Percentiles rank a stretch among this genome's conserved stretches.
These are phyloP conservation scores for Pythium brachiatum DNA, from an alignment of 352 stramenopile species.

Conservation along the genomic window DNA sequence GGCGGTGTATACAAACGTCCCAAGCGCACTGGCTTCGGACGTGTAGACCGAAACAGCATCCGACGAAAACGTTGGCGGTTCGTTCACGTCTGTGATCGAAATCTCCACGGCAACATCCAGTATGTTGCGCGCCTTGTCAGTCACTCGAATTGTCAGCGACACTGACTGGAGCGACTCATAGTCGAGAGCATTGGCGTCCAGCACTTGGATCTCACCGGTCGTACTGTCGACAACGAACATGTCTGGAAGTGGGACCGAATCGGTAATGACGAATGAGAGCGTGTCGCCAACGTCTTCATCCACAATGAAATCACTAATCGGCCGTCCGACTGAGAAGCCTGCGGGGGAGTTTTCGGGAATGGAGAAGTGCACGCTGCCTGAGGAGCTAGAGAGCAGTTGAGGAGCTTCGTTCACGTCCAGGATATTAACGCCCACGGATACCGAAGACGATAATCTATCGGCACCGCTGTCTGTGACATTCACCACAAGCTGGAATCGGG, in stretches of 20 bases:
- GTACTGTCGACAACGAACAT: conserved; percentile 12
- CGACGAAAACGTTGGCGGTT: conserved; percentile 29
- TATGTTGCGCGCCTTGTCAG: conserved; percentile 13
- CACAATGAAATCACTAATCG: conserved; percentile 15
- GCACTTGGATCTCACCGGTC: not conserved
- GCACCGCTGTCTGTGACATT: conserved; percentile 36
- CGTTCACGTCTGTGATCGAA: conserved; percentile 31
- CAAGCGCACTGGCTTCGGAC: conserved; percentile 3
- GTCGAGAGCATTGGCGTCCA: conserved; percentile 15
- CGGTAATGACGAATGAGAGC: conserved; percentile 13
- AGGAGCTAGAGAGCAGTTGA: not conserved
- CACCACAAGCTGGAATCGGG: conserved; percentile 34
- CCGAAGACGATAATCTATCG: conserved; percentile 21
- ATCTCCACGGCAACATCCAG: conserved; percentile 24
- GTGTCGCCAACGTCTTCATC: conserved; percentile 25
- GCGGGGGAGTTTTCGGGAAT: conserved; percentile 25
- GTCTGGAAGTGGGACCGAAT: conserved; percentile 4
- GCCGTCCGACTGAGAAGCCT: conserved; percentile 7
- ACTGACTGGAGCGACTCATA: conserved; percentile 16
- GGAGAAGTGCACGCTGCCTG: not conserved
- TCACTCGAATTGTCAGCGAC: conserved; percentile 17
- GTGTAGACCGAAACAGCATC: conserved; percentile 14
- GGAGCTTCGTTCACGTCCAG: conserved; percentile 35
- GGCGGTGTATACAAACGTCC: conserved; percentile 1
- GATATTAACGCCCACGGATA: conserved; percentile 17